A percentile compares a stretch with the other conserved stretches of the same genome.
These are phyloP conservation scores for Dryas octopetala DNA, from an alignment of 306 rosid species.

Conservation along the genomic window DNA sequence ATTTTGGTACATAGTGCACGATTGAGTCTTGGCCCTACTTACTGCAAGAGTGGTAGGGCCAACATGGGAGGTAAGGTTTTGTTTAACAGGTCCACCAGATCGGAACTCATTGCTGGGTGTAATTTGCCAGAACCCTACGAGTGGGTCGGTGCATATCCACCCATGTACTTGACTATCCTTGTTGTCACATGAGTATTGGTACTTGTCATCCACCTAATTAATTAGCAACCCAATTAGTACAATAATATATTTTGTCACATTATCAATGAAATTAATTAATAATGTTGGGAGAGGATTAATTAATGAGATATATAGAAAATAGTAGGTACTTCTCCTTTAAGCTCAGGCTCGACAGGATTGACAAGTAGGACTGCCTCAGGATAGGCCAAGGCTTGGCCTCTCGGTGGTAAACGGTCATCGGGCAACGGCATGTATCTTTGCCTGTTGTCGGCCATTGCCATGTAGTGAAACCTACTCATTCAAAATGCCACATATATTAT, in stretches of 20 bases:
- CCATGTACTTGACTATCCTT: conserved; percentile 41
- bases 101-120: conserved; percentile 35
- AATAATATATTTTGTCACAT: too few species aligned
- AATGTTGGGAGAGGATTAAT: too few species aligned
- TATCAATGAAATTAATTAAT: too few species aligned
- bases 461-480: conserved; percentile 39
- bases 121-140: conserved; percentile 37
- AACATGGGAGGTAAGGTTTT: conserved; percentile 41
- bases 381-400: conserved; percentile 45
- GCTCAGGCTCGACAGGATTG: conserved; percentile 40
- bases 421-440: conserved; percentile 47
- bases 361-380: conserved; percentile 49
- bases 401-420: conserved; percentile 41
- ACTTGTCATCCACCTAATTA: conserved; percentile 49
- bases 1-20: neutral
- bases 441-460: conserved; percentile 43
- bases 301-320: neutral
- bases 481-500: neutral
- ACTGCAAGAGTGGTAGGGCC: conserved; percentile 37
- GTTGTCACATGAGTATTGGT: conserved; percentile 46
- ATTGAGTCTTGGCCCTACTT: neutral
- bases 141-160: conserved; percentile 40
- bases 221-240: neutral
- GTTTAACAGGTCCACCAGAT: conserved; percentile 41
- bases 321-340: conserved; percentile 39